phyloP scores from a whole-genome alignment of 1,284 basidiomycete species.

The Xanthoconium separans region DNA sequence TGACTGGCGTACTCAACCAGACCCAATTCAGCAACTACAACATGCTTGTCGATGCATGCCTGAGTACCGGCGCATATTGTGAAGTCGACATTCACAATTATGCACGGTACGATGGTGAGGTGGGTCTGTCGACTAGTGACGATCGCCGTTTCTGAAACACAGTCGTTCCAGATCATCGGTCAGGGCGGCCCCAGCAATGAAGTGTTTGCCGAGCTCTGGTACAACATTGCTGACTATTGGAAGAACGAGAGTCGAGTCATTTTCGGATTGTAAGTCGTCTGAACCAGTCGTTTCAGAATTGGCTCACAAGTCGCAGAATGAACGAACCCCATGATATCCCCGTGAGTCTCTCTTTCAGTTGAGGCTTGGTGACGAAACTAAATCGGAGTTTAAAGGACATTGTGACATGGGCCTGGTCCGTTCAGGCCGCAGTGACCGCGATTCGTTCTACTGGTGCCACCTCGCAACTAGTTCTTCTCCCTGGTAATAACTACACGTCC shows the following conservation, averaged over 20 bases:
- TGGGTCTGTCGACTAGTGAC: constrained; percentile 19
- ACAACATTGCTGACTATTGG: constrained; percentile 51
- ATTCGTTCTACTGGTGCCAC: constrained; percentile 48
- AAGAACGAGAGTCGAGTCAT: constrained; percentile 49
- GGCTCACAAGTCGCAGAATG: constrained; percentile 37
- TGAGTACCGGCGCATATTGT: constrained; percentile 44
- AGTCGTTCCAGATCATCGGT: constrained; percentile 45
- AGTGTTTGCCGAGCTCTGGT: constrained; percentile 56
- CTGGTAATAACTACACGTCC: constrained; percentile 53
- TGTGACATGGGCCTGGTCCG: constrained; percentile 32
- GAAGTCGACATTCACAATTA: constrained; percentile 63
- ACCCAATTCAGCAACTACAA: constrained; percentile 51
- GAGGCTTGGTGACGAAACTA: background rate
- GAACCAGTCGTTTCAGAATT: background rate
- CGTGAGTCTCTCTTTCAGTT: constrained; percentile 7
- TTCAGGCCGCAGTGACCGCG: constrained; percentile 56
- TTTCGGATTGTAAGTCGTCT: constrained; percentile 47
- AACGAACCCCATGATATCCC: constrained; percentile 54
- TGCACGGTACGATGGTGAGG: constrained; percentile 49
- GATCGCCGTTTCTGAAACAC: background rate
- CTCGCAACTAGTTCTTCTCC: constrained; percentile 52
- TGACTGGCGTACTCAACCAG: constrained; percentile 44
- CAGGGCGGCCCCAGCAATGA: constrained; percentile 60
- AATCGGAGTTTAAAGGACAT: constrained; percentile 32
- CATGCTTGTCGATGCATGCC: constrained; percentile 47